Base-by-base conservation (phyloP, 768 basidiomycete genomes). In the Tylopilus subfusipes region DNA sequence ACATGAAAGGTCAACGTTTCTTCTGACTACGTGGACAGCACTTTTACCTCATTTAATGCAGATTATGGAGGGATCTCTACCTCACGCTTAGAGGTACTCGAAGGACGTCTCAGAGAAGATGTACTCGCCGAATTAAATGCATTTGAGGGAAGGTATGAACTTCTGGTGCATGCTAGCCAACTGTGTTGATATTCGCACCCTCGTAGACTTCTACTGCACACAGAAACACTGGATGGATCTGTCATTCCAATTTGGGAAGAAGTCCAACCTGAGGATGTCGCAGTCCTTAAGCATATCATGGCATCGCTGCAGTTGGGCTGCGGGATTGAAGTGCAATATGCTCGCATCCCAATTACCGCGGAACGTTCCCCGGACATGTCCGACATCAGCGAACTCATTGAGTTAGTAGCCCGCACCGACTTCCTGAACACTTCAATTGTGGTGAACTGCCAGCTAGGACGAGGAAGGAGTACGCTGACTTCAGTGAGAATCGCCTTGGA, bases 181-280 rank as follows among this genome's bases (percentile, higher is more conserved):
- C 5, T 3, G 10, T 61, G 10, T 24, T 52, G 3, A 64, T 24
- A 25, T 25, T 56, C 16, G 42, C 27, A 40, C 38, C 10, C 38
- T 33, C 14, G 16, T 57, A 92, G 91, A 45, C 71, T 98, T 0
- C 77, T 99, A 2, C 78, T 99, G 24, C 96, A 98, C 63, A 88
- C 91, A 2, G 97, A 99, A 73, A 85, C 87, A 0, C 62, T 81
- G 0, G 91, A 94, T 58, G 94, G 96, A 6, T 81, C 89, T 6
- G 89, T 99, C 8, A 82, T 94, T 6, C 95, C 97, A 0, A 78
- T 97, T 2, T 99, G 96, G 96, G 96, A 98, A 68, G 90, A 93
- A 59, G 92, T 90, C 4, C 79, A 79, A 38, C 69, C 77, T 31
- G 73, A 78, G 10, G 78, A 91, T 59, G 86, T 98, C 14, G 81